Evolutionary conservation across 176 grass and related monocot species (phyloP), one percentile per base, ranked within the genome.

Genomic region (Urochloa ruziziensis): DNA sequence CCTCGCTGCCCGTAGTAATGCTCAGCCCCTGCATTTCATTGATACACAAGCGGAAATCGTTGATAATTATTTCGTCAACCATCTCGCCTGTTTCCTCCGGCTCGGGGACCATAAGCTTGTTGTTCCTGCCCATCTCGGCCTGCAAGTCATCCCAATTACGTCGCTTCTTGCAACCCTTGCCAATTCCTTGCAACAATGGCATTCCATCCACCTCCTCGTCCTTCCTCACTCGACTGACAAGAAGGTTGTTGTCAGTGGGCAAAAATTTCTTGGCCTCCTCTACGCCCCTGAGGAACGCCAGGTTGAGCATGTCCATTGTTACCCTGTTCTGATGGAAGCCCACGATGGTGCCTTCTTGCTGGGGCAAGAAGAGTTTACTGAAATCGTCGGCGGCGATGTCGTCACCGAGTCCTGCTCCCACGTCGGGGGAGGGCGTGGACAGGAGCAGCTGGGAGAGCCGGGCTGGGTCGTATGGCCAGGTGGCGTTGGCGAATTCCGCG

Each of bases 381-480:
- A 1, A n/a, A 17, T 28, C 24, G 25, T 47, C 8, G 0, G 68
- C 68, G 3, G 67, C 2, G 40, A 70, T 10, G 3, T 27, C 42
- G 25, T 29, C n/a, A n/a, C n/a, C 42, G 42, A 18, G 15, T 17
- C 24, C 68, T 3, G 15, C 68, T 16, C 2, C 37, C 10, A 43
- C 43, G 11, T 6, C 21, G 6, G 34, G 17, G 34, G 5, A 2
- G 4, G 8, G 36, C 36, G 36, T 4, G 36, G 36, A 6, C 36
- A 37, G 36, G 36, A 37, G 36, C 36, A n/a, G n/a, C n/a, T n/a
- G n/a, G n/a, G n/a, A n/a, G n/a, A n/a, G n/a, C n/a, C 6, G 4
- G 36, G 6, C n/a, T 15, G 40, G 83, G 23, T 79, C 30, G 75
- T 79, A n/a, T n/a, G 66, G 66, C 65, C 83, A 51, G 10, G 21